Base-by-base conservation (phyloP, 768 basidiomycete species). In the Scleroderma citrinum region DNA sequence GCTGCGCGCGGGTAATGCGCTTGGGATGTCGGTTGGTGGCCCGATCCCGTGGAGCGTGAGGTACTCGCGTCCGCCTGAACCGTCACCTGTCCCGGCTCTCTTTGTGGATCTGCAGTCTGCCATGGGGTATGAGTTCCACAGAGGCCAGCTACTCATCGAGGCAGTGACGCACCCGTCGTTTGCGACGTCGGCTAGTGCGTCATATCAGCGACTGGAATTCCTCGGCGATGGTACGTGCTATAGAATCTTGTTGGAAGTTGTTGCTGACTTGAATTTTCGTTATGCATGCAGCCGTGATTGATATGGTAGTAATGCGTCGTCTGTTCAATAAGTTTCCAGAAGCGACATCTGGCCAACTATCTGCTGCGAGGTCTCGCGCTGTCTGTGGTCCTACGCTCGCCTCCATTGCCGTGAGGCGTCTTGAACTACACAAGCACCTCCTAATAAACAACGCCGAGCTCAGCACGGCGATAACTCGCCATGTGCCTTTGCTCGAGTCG, bases 91-190 rank as follows among this genome's bases (percentile, higher is more conserved):
- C 16, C 68, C 82, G 0, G 57, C 71, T 0, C 65, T 84, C 36
- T 82, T 87, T 59, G 54, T 58, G 2, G 65, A 65, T 6, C 60
- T 94, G 47, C 80, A 93, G 62, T 74, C 78, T 23, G 66, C 57
- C 20, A 70, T 94, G 37, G 85, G 86, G 1, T 92, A 94, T 56
- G 66, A 69, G 20, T 92, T 93, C 62, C 71, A 74, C 48, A 71
- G 75, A 17, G 75, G 77, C n/a, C 71, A 76, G 42, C 64, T 89
- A 14, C 67, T 94, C 2, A 58, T 86, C 7, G 83, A 92, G 66
- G 90, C 91, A 8, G 67, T 92, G n/a, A 91, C 88, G 0, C 92
- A 95, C 60, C 86, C 91, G 0, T 90, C 88, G 0, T 87, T 87
- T 56, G 71, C 75, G 10, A 62, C 67, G 4, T 68, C 68, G 1